Percentiles rank a stretch among this genome's conserved stretches.
These are phyloP conservation scores for Penicillium sp. DNA, from an alignment of 2,329 filamentous ascomycete genomes.

Conservation along the genomic window DNA sequence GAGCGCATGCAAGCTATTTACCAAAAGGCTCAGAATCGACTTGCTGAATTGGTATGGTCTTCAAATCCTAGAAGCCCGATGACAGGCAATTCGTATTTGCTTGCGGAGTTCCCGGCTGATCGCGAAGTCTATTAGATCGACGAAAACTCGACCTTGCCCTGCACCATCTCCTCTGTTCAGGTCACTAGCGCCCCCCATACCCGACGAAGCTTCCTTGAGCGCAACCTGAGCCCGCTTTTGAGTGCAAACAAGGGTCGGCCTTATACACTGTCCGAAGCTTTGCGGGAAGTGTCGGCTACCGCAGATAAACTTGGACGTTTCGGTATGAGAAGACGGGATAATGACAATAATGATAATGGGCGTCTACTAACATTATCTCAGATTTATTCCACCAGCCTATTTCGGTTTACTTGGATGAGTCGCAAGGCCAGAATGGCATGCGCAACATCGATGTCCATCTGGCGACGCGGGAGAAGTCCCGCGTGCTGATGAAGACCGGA, in stretches of 20 bases:
- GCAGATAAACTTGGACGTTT: slow-evolving; percentile 70
- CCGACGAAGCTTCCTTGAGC: slow-evolving; percentile 72
- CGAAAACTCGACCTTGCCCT: slow-evolving; percentile 75
- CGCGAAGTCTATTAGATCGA: slow-evolving; percentile 49
- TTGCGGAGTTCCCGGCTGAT: slow-evolving; percentile 12
- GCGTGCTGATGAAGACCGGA: slow-evolving; percentile 81
- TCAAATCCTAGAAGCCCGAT: background rate
- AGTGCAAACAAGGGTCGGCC: slow-evolving; percentile 56
- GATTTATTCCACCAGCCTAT: slow-evolving; percentile 82
- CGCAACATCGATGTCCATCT: slow-evolving; percentile 76
- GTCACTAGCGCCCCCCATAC: slow-evolving; percentile 76
- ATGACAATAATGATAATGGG: background rate
- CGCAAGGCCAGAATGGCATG: slow-evolving; percentile 55
- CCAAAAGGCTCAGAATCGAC: slow-evolving; percentile 54
- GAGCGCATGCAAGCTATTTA: slow-evolving; percentile 51
- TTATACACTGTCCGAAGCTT: slow-evolving; percentile 71
- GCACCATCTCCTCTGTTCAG: slow-evolving; percentile 76
- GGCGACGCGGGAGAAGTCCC: slow-evolving; percentile 67
- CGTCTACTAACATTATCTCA: slow-evolving; percentile 31
- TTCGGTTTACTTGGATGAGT: slow-evolving; percentile 70
- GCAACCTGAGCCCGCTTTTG: slow-evolving; percentile 68
- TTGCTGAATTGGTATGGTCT: slow-evolving; percentile 54
- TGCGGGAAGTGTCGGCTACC: slow-evolving; percentile 61
- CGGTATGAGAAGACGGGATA: slow-evolving; percentile 46
- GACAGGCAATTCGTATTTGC: background rate